These are phyloP conservation scores for Juncus effusus DNA, from an alignment of 176 grass and related monocot species.

Conservation along the genomic window DNA sequence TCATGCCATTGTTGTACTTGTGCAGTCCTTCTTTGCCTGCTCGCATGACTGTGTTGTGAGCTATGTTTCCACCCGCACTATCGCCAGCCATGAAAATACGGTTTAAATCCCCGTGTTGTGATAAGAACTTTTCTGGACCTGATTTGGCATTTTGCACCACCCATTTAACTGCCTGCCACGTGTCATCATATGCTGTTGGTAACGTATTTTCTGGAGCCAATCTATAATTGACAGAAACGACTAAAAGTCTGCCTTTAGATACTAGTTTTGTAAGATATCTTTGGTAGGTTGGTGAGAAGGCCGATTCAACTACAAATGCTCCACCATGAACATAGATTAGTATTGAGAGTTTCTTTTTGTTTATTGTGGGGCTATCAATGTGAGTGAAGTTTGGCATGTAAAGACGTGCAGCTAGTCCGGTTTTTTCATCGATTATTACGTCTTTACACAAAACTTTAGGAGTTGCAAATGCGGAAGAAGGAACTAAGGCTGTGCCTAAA, in stretches of 20 bases:
- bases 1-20: conserved; percentile 6
- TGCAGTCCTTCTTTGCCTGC: conserved; percentile 9
- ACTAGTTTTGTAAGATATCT: conserved; percentile 66
- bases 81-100: conserved; percentile 54
- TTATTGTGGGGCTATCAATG: neutral
- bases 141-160: too few relatives aligned
- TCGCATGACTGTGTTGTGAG: conserved; percentile 38
- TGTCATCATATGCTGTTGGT: conserved; percentile 63
- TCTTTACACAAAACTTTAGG: conserved; percentile 54
- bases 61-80: conserved; percentile 64
- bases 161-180: neutral
- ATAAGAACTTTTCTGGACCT: too few relatives aligned
- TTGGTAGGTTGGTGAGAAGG: conserved; percentile 52
- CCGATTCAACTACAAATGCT: conserved; percentile 54
- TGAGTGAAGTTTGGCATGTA: conserved; percentile 35
- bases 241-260: conserved; percentile 37
- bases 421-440: conserved; percentile 40
- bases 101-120: too few relatives aligned
- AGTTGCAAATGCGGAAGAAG: conserved; percentile 25
- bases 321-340: conserved; percentile 79
- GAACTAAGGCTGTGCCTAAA: conserved; percentile 32
- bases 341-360: conserved; percentile 37
- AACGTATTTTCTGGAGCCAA: conserved; percentile 63
- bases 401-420: conserved; percentile 41
- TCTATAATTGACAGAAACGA: conserved; percentile 69